phyloP scores from a whole-genome alignment of 805 yeast genomes.

The Wickerhamomyces queroliae region DNA sequence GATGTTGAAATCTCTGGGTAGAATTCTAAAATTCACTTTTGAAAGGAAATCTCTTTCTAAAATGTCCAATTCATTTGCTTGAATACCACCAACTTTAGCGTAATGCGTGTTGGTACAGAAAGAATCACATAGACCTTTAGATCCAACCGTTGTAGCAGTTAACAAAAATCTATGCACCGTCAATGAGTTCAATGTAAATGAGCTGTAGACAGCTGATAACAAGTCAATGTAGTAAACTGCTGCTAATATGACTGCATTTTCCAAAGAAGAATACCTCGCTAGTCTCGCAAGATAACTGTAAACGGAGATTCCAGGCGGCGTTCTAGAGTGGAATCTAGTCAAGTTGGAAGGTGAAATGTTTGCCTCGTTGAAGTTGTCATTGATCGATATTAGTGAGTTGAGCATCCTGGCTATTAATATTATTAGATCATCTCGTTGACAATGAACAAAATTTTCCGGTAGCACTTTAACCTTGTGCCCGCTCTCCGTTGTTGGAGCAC shows the following conservation, averaged over 20 bases:
- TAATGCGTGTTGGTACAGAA: constrained; percentile 92
- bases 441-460: constrained; percentile 46
- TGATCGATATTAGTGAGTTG: constrained; percentile 63
- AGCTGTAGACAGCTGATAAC: constrained; percentile 68
- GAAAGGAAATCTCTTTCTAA: constrained; percentile 83
- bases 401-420: constrained; percentile 75
- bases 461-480: constrained; percentile 8
- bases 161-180: constrained; percentile 90
- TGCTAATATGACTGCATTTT: constrained; percentile 74
- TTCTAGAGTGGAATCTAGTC: constrained; percentile 89
- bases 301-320: constrained; percentile 85
- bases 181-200: constrained; percentile 80
- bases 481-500: too few relatives aligned
- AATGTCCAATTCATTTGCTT: constrained; percentile 73
- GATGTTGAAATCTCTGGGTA: constrained; percentile 44
- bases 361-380: constrained; percentile 45
- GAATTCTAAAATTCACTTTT: constrained; percentile 72
- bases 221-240: constrained; percentile 89
- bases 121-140: constrained; percentile 88
- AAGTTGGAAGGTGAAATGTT: constrained; percentile 36
- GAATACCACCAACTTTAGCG: constrained; percentile 94
- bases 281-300: constrained; percentile 71
- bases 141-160: constrained; percentile 86
- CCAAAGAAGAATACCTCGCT: constrained; percentile 78
- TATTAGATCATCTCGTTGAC: constrained; percentile 67